A percentile compares a stretch with the other conserved stretches of the same genome.
phyloP scores from a whole-genome alignment of 768 basidiomycete genomes.

The Hericium alpestre region DNA sequence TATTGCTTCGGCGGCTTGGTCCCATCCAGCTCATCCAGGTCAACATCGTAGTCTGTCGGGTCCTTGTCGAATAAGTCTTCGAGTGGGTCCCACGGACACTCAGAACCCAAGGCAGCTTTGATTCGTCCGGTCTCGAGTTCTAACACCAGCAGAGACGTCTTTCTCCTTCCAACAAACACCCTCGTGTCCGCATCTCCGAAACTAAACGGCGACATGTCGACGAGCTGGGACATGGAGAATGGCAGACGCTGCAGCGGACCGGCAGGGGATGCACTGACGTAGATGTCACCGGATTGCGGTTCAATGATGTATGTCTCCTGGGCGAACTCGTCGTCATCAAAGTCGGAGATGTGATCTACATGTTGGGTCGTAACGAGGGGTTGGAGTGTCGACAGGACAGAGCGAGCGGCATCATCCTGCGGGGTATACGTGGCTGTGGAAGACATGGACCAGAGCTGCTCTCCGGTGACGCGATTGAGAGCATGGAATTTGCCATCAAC shows the following conservation, averaged over 20 bases:
- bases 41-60: conserved; percentile 33
- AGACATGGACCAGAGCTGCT: conserved; percentile 81
- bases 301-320: conserved; percentile 89
- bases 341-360: conserved; percentile 43
- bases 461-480: conserved; percentile 77
- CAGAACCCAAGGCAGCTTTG: conserved; percentile 63
- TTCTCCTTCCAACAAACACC: conserved; percentile 84
- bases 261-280: conserved; percentile 62
- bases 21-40: conserved; percentile 53
- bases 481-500: conserved; percentile 95
- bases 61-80: conserved; percentile 39
- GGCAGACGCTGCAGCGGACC: conserved; percentile 79
- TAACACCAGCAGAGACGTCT: conserved; percentile 68
- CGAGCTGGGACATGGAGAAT: conserved; percentile 84
- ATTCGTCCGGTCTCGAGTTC: conserved; percentile 75
- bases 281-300: conserved; percentile 90
- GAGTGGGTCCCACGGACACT: conserved; percentile 68
- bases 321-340: conserved; percentile 36
- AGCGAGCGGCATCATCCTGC: conserved; percentile 6
- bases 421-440: conserved; percentile 33
- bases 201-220: conserved; percentile 77
- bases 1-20: conserved; percentile 25
- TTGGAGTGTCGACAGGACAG: conserved; percentile 41
- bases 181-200: conserved; percentile 61
- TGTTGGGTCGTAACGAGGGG: conserved; percentile 71